Base-by-base conservation (phyloP, 306 rosid genomes). In the Ormosia emarginata region DNA sequence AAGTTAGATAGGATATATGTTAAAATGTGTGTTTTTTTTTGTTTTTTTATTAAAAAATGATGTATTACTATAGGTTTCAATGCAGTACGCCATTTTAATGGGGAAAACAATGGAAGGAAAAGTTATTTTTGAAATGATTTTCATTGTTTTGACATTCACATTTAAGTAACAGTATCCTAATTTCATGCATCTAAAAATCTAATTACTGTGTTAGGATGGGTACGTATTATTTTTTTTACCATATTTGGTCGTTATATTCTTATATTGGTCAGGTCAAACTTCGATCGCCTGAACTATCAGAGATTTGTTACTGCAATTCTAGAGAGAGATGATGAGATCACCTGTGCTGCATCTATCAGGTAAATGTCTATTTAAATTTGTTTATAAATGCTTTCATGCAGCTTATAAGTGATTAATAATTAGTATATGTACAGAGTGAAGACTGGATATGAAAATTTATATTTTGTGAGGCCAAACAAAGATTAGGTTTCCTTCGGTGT, bases 291-390 rank as follows among this genome's bases (percentile, higher is more conserved):
- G 44, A 86, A 90, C 53, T 86, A 69, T 56, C 67, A 86, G 67
- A 88, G 97, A 24, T 93, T 93, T 76, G 57, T 89, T 74, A 91
- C 98, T 81, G 90, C 86, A 74, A 86, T 91, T 81, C 86, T 93
- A 4, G 94, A 91, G 86, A 90, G 80, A 81, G 93, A 66, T 58
- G 92, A 93, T 3, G 97, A 93, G 83, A 65, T 93, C 13, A 79
- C 86, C 14, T 80, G 76, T 70, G 94, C 87, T 8, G 98, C 97
- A 40, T 81, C 93, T 69, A 76, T 93, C 29, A 88, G 97, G 97
- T 91, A 89, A 55, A 78, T 63, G 3, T 47, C 49, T 81, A 64
- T 50, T 64, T 33, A 43, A 59, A 67, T 32, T 63, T 67, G 8
- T 37, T 68, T 72, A 29, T 50, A 68, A 30, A 41, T 55, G 59